Evolutionary conservation across 75 land plant genomes (phyloP), one percentile per base, ranked within the genome.

Genomic region (Pinus tabuliformis): DNA sequence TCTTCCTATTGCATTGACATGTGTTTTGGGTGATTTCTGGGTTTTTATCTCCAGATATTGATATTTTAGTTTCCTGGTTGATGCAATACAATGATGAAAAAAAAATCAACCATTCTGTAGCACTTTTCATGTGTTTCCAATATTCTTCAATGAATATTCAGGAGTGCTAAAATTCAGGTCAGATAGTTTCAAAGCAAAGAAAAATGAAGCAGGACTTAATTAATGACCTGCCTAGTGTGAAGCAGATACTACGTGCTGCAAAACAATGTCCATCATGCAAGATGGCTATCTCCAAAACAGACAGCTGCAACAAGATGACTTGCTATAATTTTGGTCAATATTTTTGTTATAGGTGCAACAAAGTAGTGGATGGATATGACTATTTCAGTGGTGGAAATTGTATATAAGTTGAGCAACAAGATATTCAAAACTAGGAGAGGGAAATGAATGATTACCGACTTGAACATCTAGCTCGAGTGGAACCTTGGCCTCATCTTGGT

Each of bases 241-340:
- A 85, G 33, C 33, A 33, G 33, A 33, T 33, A 73, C 81, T 78
- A 16, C 94, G 33, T 33, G 33, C 1, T 33, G 33, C 1, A 33
- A 33, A 33, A 33, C 33, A 1, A 33, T 33, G 33, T 33, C 33
- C 33, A 2, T 33, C 1, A 33, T 33, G 33, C 33, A 33, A 33
- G 33, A 33, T 33, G 0, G 33, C 33, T 33, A 33, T 33, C 33
- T 33, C 33, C 33, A 33, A 33, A 33, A 33, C 33, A 33, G 1
- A 89, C 66, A 97, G 98, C 17, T 95, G 98, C 89, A 95, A 95
- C 75, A 95, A 95, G 85, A 91, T 95, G 91, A 85, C 86, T 2
- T 95, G 98, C 77, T 20, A 75, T 37, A 93, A 93, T 58, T 95
- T 96, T 79, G 93, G 91, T 18, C 76, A 81, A 75, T 91, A 84